Percentiles rank a stretch among this genome's conserved stretches.
Conservation (phyloP, 345 rosid genomes). For the Salix udensis region DNA sequence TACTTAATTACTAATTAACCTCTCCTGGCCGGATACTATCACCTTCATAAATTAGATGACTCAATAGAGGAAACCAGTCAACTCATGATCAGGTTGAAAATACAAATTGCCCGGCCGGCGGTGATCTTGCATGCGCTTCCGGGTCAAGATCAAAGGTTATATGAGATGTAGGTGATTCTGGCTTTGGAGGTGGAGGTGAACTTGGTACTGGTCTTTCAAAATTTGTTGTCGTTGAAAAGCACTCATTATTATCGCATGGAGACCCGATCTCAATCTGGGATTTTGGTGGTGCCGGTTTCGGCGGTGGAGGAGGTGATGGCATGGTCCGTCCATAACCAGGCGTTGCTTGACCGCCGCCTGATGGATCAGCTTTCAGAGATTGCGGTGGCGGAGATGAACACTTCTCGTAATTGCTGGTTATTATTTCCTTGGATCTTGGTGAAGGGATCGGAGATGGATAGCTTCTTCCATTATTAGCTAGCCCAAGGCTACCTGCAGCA, state of each 20-base stretch:
- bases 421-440: not conserved
- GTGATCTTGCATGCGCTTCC: not conserved
- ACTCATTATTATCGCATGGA: not conserved
- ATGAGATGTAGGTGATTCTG: not conserved
- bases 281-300: not conserved
- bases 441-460: not conserved
- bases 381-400: not conserved
- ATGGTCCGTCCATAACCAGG: not conserved
- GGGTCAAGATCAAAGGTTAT: not conserved
- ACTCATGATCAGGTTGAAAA: not conserved
- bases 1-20: not conserved
- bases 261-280: not conserved
- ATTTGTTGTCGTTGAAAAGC: not conserved
- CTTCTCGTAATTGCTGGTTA: not conserved
- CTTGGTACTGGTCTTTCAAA: not conserved
- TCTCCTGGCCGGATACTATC: no score
- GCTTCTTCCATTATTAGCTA: not conserved
- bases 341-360: not conserved
- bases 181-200: conserved; percentile 1
- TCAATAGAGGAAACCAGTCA: not conserved
- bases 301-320: not conserved
- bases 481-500: not conserved
- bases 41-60: not conserved
- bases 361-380: not conserved
- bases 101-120: not conserved